phyloP scores from a whole-genome alignment of 495 filamentous ascomycete species.

The Penicillium antarcticum region DNA sequence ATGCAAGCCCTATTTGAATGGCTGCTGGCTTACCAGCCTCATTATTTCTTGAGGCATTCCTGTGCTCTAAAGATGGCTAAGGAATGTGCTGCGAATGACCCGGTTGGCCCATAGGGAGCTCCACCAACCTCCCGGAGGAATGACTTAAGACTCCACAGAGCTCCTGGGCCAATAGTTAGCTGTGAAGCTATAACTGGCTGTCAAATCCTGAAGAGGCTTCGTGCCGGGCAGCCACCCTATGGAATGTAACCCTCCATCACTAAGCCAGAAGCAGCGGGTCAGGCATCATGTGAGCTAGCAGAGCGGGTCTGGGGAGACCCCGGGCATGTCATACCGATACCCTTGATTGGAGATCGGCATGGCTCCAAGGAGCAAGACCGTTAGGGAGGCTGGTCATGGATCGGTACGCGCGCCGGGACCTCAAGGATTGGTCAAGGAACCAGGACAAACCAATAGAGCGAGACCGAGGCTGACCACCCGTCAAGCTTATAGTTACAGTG shows the following conservation, averaged over 20 bases:
- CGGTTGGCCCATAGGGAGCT: conserved; percentile 21
- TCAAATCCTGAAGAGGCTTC: conserved; percentile 17
- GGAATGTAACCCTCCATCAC: conserved; percentile 38
- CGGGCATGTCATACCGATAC: conserved; percentile 19
- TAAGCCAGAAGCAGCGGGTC: conserved; percentile 32
- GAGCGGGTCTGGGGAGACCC: conserved; percentile 22
- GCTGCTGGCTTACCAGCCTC: conserved; percentile 35
- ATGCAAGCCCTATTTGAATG: conserved; percentile 44
- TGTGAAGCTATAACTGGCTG: conserved; percentile 15
- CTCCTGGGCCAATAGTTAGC: conserved; percentile 25
- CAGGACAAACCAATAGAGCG: conserved; percentile 8
- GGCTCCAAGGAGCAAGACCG: background rate
- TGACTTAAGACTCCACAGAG: conserved; percentile 19
- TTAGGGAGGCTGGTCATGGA: conserved; percentile 7
- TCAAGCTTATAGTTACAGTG: conserved; percentile 14
- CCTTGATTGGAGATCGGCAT: conserved; percentile 3
- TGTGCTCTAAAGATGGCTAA: conserved; percentile 31
- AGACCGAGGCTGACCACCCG: background rate
- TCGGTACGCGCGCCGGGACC: conserved; percentile 17
- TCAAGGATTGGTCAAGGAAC: conserved; percentile 9
- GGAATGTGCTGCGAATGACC: conserved; percentile 34
- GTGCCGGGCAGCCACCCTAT: conserved; percentile 31
- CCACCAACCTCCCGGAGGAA: conserved; percentile 25
- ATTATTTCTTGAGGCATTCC: conserved; percentile 41
- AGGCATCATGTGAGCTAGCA: conserved; percentile 21